phyloP scores from a whole-genome alignment of 2,329 filamentous ascomycete species.

The Ophiostoma montium region DNA sequence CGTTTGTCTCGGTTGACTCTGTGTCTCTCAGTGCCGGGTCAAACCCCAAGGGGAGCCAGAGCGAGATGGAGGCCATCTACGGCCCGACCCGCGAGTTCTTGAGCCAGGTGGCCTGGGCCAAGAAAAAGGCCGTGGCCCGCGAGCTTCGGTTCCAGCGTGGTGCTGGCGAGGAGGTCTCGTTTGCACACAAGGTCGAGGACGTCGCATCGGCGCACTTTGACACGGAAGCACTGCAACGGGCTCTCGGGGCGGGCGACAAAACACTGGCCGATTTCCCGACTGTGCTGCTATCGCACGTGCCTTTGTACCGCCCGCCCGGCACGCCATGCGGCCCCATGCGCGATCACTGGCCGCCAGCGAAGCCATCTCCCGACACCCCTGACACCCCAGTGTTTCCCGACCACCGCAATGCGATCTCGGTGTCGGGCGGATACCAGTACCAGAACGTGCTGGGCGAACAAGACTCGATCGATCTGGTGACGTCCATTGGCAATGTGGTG shows the following conservation, averaged over 20 bases:
- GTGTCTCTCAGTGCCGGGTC: conserved; percentile 69
- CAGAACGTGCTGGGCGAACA: conserved; percentile 77
- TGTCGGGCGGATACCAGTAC: conserved; percentile 80
- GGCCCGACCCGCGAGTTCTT: conserved; percentile 66
- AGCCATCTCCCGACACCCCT: conserved; percentile 32
- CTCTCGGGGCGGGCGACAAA: conserved; percentile 16
- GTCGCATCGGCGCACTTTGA: conserved; percentile 32
- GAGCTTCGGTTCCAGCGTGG: conserved; percentile 54
- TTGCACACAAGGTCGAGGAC: conserved; percentile 46
- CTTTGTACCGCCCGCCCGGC: conserved; percentile 65
- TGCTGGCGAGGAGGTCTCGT: conserved; percentile 37
- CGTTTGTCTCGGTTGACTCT: conserved; percentile 80
- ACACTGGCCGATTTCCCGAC: conserved; percentile 58
- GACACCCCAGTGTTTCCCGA: conserved; percentile 39
- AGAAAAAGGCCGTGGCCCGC: conserved; percentile 52
- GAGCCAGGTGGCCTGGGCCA: conserved; percentile 46
- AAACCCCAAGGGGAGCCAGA: conserved; percentile 34
- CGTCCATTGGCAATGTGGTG: conserved; percentile 65
- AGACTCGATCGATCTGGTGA: conserved; percentile 62
- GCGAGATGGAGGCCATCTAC: conserved; percentile 52
- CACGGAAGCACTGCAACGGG: background rate
- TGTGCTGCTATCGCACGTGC: conserved; percentile 80
- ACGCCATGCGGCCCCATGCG: conserved; percentile 79
- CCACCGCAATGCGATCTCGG: conserved; percentile 61
- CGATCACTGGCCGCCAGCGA: conserved; percentile 66